Conservation (phyloP, 2,329 filamentous ascomycete species). For the Keithomyces neogunnii region DNA sequence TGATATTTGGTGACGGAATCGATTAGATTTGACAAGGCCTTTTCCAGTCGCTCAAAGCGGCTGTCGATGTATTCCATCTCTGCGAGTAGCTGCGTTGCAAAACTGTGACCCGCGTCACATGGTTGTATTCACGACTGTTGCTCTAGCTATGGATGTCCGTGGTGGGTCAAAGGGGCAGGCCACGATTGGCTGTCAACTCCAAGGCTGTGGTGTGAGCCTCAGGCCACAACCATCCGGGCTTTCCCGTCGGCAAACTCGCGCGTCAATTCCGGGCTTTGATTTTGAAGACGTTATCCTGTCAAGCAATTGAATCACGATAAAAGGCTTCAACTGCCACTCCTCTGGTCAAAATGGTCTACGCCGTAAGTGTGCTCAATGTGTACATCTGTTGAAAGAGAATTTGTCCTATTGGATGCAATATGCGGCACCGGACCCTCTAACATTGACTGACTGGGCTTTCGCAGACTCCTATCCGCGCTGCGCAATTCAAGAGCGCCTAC, state of each 20-base stretch:
- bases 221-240: constrained; percentile 23
- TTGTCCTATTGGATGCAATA: not conserved
- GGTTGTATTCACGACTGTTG: not conserved
- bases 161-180: constrained; percentile 10
- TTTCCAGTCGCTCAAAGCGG: constrained; percentile 59
- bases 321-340: constrained; percentile 18
- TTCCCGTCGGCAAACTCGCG: constrained; percentile 27
- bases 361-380: constrained; percentile 21
- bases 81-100: not conserved
- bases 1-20: constrained; percentile 79
- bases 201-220: constrained; percentile 11
- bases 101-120: not conserved
- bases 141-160: constrained; percentile 1
- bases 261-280: constrained; percentile 15
- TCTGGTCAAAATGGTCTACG: constrained; percentile 31
- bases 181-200: constrained; percentile 12
- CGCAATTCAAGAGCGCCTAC: constrained; percentile 52
- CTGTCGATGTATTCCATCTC: constrained; percentile 53
- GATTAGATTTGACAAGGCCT: constrained; percentile 59
- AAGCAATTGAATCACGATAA: constrained; percentile 28
- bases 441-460: constrained; percentile 21
- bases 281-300: constrained; percentile 9
- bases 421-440: not conserved
- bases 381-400: not conserved
- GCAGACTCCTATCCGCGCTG: constrained; percentile 39